Evolutionary conservation across 345 rosid species (phyloP).

Genomic region (Gossypium stocksii): DNA sequence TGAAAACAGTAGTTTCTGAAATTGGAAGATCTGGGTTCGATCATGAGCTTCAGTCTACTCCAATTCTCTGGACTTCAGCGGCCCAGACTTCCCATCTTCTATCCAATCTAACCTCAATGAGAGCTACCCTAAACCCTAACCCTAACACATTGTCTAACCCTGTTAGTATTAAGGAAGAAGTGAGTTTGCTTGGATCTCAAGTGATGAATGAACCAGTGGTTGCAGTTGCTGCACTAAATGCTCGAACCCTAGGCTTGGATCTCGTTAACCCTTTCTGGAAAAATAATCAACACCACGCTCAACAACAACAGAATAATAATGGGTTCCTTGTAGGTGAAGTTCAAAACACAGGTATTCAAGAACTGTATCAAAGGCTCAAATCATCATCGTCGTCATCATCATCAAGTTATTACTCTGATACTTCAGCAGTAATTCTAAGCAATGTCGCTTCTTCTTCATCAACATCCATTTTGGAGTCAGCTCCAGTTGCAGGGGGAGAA

Average conservation of each 20-base stretch:
- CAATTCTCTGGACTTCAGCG: slow-evolving; percentile 46
- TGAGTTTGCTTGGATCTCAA: slow-evolving; percentile 35
- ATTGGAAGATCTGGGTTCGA: slow-evolving; percentile 46
- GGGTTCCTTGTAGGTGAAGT: slow-evolving; percentile 24
- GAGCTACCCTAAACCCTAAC: slow-evolving; percentile 46
- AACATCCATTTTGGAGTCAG: slow-evolving; percentile 40
- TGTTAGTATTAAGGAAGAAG: slow-evolving; percentile 39
- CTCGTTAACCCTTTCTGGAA: slow-evolving; percentile 40
- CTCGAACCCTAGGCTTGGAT: slow-evolving; percentile 39
- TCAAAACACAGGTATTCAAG: slow-evolving; percentile 52
- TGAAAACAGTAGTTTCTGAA: slow-evolving; percentile 42
- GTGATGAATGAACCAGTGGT: slow-evolving; percentile 31
- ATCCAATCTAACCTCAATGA: slow-evolving; percentile 36
- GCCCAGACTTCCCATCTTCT: slow-evolving; percentile 45
- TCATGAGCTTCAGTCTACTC: slow-evolving; percentile 40
- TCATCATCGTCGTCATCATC: slow-evolving; percentile 14
- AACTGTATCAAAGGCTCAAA: slow-evolving; percentile 56
- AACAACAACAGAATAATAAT: slow-evolving; percentile 26
- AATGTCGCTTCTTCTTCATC: slow-evolving; percentile 30
- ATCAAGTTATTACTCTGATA: slow-evolving; percentile 28
- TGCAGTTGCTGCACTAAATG: slow-evolving; percentile 20
- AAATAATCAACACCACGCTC: slow-evolving; percentile 33
- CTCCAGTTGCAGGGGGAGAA: slow-evolving; percentile 39
- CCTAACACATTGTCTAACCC: slow-evolving; percentile 28
- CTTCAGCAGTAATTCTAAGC: slow-evolving; percentile 26